Conservation (phyloP, 2,329 filamentous ascomycete species). For the Pleoardoris graminearum region DNA sequence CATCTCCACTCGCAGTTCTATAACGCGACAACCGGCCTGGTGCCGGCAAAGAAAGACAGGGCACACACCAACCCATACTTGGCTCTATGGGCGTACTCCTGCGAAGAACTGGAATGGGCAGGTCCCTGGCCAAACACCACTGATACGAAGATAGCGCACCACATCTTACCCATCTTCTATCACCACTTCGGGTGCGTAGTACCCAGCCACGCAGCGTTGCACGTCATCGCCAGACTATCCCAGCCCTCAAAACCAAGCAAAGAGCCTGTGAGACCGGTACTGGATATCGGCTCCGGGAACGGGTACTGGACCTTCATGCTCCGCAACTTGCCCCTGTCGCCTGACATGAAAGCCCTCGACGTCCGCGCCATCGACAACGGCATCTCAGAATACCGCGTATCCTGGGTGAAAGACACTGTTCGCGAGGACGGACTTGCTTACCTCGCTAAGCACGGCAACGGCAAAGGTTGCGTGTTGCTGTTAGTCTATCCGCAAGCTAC, state of each 20-base stretch:
- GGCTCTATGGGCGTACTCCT: slow-evolving; percentile 68
- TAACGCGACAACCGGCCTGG: slow-evolving; percentile 41
- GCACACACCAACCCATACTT: slow-evolving; percentile 66
- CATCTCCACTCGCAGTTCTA: slow-evolving; percentile 60
- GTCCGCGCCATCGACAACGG: slow-evolving; percentile 68
- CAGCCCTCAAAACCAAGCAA: slow-evolving; percentile 36
- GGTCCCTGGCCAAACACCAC: slow-evolving; percentile 61
- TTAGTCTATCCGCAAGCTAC: slow-evolving; percentile 75
- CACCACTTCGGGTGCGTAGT: slow-evolving; percentile 78
- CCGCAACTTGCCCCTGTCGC: slow-evolving; percentile 65
- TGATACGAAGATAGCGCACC: slow-evolving; percentile 62
- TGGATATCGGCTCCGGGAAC: slow-evolving; percentile 72
- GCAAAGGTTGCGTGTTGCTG: slow-evolving; percentile 63
- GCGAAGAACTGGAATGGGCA: slow-evolving; percentile 66
- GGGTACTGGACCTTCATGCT: slow-evolving; percentile 78
- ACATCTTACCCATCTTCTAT: slow-evolving; percentile 72
- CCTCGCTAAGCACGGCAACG: slow-evolving; percentile 51
- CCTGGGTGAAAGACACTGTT: slow-evolving; percentile 71
- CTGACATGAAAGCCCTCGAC: slow-evolving; percentile 58
- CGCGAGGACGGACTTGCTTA: slow-evolving; percentile 63
- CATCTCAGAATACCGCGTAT: slow-evolving; percentile 68
- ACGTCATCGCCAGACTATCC: slow-evolving; percentile 60
- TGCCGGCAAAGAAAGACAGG: slow-evolving; percentile 48
- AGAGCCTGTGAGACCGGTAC: slow-evolving; percentile 53
- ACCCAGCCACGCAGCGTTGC: slow-evolving; percentile 68